These are phyloP conservation scores for Cubamyces sp. DNA, from an alignment of 768 basidiomycete species.

Conservation along the genomic window DNA sequence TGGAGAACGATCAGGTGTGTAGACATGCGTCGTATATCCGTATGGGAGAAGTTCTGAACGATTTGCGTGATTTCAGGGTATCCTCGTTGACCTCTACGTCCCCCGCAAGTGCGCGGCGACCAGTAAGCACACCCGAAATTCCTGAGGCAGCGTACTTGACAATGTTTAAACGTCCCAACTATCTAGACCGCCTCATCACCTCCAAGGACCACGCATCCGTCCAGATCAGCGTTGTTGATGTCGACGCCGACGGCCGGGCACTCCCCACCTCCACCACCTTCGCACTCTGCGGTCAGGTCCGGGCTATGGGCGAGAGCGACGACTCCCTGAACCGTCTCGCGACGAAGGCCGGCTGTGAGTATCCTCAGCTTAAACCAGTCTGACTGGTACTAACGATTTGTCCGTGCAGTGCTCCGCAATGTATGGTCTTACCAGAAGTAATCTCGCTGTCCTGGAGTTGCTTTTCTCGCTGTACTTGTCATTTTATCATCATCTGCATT, in stretches of 20 bases:
- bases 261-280: slow-evolving; percentile 84
- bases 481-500: slow-evolving; percentile 19
- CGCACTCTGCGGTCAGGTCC: slow-evolving; percentile 91
- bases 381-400: background rate
- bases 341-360: slow-evolving; percentile 93
- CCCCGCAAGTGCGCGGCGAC: slow-evolving; percentile 99
- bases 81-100: slow-evolving; percentile 99
- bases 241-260: slow-evolving; percentile 87
- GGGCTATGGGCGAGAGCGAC: slow-evolving; percentile 94
- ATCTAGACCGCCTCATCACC: slow-evolving; percentile 92
- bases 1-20: slow-evolving; percentile 91
- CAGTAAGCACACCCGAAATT: slow-evolving; percentile 58
- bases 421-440: slow-evolving; percentile 97
- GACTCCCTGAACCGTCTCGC: slow-evolving; percentile 96
- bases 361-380: background rate
- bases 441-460: slow-evolving; percentile 30
- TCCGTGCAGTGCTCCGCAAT: slow-evolving; percentile 81
- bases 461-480: slow-evolving; percentile 30
- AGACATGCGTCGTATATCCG: background rate
- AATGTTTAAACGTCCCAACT: slow-evolving; percentile 7
- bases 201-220: slow-evolving; percentile 99
- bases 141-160: background rate
- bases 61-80: slow-evolving; percentile 59
- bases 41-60: slow-evolving; percentile 13
- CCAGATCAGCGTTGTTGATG: slow-evolving; percentile 93